phyloP scores from a whole-genome alignment of 1,284 basidiomycete species.

The Ceratobasidium sp. region DNA sequence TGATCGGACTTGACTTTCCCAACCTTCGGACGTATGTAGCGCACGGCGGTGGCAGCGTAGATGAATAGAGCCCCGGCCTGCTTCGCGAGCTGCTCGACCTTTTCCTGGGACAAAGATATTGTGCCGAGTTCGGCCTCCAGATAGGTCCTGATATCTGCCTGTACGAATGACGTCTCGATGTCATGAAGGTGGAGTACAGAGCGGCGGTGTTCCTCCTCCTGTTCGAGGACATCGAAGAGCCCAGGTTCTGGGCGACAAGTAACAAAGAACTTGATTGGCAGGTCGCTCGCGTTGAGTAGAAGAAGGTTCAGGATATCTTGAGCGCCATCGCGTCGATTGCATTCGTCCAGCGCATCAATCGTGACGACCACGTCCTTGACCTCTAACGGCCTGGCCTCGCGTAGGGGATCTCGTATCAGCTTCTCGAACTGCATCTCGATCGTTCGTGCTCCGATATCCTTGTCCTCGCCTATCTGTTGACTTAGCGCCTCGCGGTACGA shows the following conservation, averaged over 20 bases:
- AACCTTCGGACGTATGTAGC: neutral
- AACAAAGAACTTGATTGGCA: constrained; percentile 27
- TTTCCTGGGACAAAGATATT: neutral
- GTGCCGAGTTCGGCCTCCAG: neutral
- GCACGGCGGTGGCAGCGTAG: neutral
- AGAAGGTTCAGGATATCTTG: constrained; percentile 9
- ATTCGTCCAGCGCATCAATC: constrained; percentile 41
- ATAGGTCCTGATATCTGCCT: constrained; percentile 27
- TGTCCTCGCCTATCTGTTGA: neutral
- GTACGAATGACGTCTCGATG: constrained; percentile 31
- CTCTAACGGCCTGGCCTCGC: neutral
- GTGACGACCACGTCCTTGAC: neutral
- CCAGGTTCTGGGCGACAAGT: constrained; percentile 35
- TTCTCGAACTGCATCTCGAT: constrained; percentile 28
- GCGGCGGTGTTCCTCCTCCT: no score
- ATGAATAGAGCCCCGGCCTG: neutral
- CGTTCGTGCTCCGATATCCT: neutral
- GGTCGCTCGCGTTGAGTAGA: neutral
- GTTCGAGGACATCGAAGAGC: neutral
- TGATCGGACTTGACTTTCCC: neutral
- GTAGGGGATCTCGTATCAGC: constrained; percentile 15
- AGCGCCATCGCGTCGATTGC: neutral
- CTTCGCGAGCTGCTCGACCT: neutral
- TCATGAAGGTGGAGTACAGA: constrained; percentile 21
- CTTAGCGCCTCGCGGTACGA: neutral